Base-by-base conservation (phyloP, 179 eudicot species). In the Nepenthes alata region DNA sequence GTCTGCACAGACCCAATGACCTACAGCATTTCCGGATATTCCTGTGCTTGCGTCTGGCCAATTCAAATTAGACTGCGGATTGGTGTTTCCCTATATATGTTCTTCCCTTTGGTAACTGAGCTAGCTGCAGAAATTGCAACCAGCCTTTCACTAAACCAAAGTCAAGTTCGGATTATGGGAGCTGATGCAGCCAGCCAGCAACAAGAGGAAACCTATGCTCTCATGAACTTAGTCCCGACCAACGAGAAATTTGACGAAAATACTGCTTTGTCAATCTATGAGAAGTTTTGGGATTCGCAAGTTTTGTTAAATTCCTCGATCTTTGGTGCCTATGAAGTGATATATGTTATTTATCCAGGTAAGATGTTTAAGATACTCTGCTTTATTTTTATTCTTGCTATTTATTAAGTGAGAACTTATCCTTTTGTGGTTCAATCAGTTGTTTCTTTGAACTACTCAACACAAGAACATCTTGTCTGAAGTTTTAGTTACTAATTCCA, bases 1-100 rank as follows among this genome's bases (percentile, higher is more conserved):
- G 69, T 80, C 6, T 94, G 99, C 69, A 73, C 81, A 4, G 85
- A 84, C 38, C 99, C 99, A 51, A 76, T 83, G 72, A 91, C 96
- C 5, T 87, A 83, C 62, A 74, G 95, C 3, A 85, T 85, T 39
- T 75, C 87, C 35, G 95, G 91, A 63, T 69, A 78, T 59, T 82
- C 89, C 0, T 94, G 97, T 80, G 95, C 87, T 45, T 94, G 99
- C 67, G 96, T 94, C 67, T 83, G 82, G 85, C 97, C 99, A 5
- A 76, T 94, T 68, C 80, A 87, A 78, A 88, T 94, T 51, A 77
- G 68, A 63, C 66, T 94, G 62, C 70, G 68, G 53, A 74, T 91
- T 45, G 67, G 67, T 57, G 67, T 90, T 53, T 55, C 85, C 37
- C 55, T 83, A 9, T 83, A 82, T 75, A 83, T 83, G 50, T 91